Base-by-base conservation (phyloP, 2,329 filamentous ascomycete genomes). In the Penicillium italicum region DNA sequence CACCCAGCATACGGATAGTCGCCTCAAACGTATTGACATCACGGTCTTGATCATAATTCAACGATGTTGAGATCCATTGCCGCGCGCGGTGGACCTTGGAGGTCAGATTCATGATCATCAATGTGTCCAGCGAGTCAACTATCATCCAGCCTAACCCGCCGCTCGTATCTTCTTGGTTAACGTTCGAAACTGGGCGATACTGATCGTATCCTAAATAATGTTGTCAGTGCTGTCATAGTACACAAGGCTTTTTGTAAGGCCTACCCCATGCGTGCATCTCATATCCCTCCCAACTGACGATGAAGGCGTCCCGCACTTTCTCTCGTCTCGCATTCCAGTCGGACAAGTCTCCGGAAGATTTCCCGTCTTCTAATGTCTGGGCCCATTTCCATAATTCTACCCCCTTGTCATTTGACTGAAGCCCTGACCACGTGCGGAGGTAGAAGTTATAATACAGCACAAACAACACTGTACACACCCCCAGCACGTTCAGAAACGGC, bases 1-100 rank as follows among this genome's bases (percentile, higher is more conserved):
- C 94, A 16, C 94, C 94, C 47, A 99, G 80, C 92, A 97, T 97
- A 50, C 94, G 89, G 66, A 97, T 97, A 0, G 93, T 97, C 8
- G 93, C 97, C 77, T 99, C 94, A 66, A 97, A 99, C 0, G 91
- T 97, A 73, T 91, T 97, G 53, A 99, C 93, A 71, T 97, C 91
- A 72, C 97, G 91, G 67, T 97, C 82, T 73, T 96, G 91, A 57
- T 97, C 87, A 76, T 95, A 97, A 11, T 86, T 87, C 60, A 97
- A 76, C 8, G 86, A 86, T 5, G 85, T 87, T 1, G 89, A 82
- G 45, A 99, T 85, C 94, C 94, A 99, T 69, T 96, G 84, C 53
- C 93, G 83, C 28, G 94, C 93, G 68, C 95, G 86, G 36, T 86
- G 82, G 37, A 99, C 82, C 59, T 92, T 86, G 31, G 85, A 88